Evolutionary conservation across 164 flowering plant genomes (phyloP).

Genomic region (Chimonanthus salicifolius): DNA sequence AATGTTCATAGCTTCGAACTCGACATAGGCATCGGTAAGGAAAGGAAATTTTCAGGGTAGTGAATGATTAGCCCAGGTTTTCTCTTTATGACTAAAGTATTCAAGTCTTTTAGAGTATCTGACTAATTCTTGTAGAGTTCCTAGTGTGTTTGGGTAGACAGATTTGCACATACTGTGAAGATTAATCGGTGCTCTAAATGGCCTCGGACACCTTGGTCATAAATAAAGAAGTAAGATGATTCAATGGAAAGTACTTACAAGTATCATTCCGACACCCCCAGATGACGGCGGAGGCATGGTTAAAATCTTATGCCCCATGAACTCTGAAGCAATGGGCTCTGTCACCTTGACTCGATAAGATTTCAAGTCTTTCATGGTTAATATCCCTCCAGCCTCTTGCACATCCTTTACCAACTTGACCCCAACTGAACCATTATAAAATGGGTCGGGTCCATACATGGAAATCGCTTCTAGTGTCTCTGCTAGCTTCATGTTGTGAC

Average conservation of each 20-base stretch:
- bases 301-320: slow-evolving; percentile 31
- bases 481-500: slow-evolving; percentile 42
- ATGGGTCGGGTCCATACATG: slow-evolving; percentile 25
- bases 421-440: slow-evolving; percentile 52
- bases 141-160: no score
- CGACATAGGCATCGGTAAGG: background rate
- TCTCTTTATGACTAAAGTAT: no score
- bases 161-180: no score
- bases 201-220: background rate
- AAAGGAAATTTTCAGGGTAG: no score
- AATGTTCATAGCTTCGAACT: background rate
- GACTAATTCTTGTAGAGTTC: no score
- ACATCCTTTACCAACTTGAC: slow-evolving; percentile 34
- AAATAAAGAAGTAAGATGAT: background rate
- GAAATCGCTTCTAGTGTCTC: slow-evolving; percentile 30
- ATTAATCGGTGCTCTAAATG: background rate
- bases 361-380: slow-evolving; percentile 44
- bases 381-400: slow-evolving; percentile 37
- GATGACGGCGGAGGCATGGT: slow-evolving; percentile 65
- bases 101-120: no score
- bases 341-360: slow-evolving; percentile 37
- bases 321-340: slow-evolving; percentile 26
- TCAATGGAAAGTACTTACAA: slow-evolving; percentile 28
- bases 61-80: no score
- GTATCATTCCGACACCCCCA: slow-evolving; percentile 44